Conservation (phyloP, 2,329 filamentous ascomycete species). For the Thelonectria rubi region DNA sequence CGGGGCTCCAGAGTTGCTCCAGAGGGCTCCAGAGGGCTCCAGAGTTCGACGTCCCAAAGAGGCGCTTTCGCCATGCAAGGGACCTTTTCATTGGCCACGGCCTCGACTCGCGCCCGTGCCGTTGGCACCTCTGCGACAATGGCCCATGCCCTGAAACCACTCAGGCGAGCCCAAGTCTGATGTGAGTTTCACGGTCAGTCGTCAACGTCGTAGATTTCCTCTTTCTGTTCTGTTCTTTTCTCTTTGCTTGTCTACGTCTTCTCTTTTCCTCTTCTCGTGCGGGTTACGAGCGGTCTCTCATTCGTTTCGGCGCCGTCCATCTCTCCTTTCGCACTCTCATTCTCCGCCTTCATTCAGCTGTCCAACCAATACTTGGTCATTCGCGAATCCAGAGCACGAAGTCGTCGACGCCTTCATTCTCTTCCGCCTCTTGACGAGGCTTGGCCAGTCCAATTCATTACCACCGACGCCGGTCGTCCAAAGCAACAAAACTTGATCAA, state of each 20-base stretch:
- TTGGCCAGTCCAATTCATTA: conserved; percentile 27
- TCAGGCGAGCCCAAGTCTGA: conserved; percentile 38
- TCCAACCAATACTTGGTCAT: not conserved
- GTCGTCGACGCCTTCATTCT: conserved; percentile 30
- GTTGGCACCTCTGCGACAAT: conserved; percentile 35
- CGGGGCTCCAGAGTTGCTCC: conserved; percentile 15
- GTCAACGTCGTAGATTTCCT: conserved; percentile 31
- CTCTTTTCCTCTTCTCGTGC: conserved; percentile 14
- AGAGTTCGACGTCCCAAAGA: conserved; percentile 39
- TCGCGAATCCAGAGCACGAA: conserved; percentile 20
- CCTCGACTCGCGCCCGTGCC: conserved; percentile 29
- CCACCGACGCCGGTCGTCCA: conserved; percentile 41
- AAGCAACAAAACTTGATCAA: conserved; percentile 16
- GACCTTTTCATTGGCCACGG: conserved; percentile 39
- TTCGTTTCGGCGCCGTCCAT: conserved; percentile 7
- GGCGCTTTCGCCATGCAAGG: conserved; percentile 32
- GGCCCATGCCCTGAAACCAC: conserved; percentile 43
- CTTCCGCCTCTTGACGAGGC: conserved; percentile 37
- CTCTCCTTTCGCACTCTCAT: not conserved
- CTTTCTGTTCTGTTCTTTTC: conserved; percentile 6
- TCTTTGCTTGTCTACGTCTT: conserved; percentile 12
- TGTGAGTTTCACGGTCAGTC: conserved; percentile 37
- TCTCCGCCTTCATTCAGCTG: not conserved
- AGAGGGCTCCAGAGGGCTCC: conserved; percentile 15
- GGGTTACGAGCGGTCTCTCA: conserved; percentile 20